Percentiles rank a stretch among this genome's conserved stretches.
Conservation (phyloP, 2,329 filamentous ascomycete genomes). For the Botrytis medusae region DNA sequence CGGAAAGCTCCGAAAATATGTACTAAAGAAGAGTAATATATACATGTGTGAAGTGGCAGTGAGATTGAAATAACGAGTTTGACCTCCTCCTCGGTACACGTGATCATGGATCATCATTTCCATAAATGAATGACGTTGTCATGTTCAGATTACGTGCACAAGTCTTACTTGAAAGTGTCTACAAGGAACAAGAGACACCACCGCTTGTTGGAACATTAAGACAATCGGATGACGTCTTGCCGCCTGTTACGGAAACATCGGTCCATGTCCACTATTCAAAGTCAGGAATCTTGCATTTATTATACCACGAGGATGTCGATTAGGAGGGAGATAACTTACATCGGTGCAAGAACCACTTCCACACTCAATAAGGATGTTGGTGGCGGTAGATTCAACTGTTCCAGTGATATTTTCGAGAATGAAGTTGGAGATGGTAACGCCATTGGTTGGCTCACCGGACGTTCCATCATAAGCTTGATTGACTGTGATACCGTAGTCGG, state of each 20-base stretch:
- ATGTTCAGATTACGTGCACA: background rate
- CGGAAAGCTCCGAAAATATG: slow-evolving; percentile 5
- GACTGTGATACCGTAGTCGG: slow-evolving; percentile 52
- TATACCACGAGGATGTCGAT: background rate
- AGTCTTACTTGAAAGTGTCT: background rate
- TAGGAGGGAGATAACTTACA: slow-evolving; percentile 7
- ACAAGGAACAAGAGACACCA: slow-evolving; percentile 24
- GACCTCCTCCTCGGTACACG: background rate
- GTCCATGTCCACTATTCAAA: slow-evolving; percentile 50
- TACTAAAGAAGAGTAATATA: background rate
- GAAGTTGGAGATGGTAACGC: slow-evolving; percentile 52
- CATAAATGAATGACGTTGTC: background rate
- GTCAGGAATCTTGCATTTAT: background rate
- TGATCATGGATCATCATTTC: background rate
- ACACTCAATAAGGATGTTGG: slow-evolving; percentile 54
- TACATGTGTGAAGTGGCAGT: background rate
- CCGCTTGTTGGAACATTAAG: slow-evolving; percentile 39
- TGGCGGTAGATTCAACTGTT: slow-evolving; percentile 42
- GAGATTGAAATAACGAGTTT: background rate
- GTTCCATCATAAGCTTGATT: slow-evolving; percentile 57
- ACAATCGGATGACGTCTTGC: slow-evolving; percentile 46
- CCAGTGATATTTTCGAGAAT: slow-evolving; percentile 47
- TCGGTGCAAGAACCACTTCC: slow-evolving; percentile 50
- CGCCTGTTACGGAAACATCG: slow-evolving; percentile 51
- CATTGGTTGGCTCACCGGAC: slow-evolving; percentile 46